Conservation (phyloP, 768 basidiomycete species). For the Kwoniella pini region DNA sequence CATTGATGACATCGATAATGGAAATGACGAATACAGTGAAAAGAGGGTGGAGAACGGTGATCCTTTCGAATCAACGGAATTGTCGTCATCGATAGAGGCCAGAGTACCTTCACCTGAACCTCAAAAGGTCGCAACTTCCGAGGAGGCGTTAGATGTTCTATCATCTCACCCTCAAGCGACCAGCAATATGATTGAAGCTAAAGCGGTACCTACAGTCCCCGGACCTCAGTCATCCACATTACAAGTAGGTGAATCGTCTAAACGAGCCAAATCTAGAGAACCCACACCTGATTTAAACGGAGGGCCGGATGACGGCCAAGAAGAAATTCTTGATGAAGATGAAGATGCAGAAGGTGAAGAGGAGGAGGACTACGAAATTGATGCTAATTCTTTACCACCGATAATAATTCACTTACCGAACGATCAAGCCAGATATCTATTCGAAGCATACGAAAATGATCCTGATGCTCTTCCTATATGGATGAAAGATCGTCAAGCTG, state of each 20-base stretch:
- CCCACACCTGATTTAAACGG: slow-evolving; percentile 11
- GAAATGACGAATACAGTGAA: slow-evolving; percentile 3
- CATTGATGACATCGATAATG: background rate
- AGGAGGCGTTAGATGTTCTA: slow-evolving; percentile 9
- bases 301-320: slow-evolving; percentile 55
- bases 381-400: slow-evolving; percentile 66
- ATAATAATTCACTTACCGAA: slow-evolving; percentile 65
- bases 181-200: background rate
- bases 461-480: slow-evolving; percentile 36
- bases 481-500: slow-evolving; percentile 39
- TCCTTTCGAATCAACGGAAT: background rate
- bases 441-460: slow-evolving; percentile 20
- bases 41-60: background rate
- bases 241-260: background rate
- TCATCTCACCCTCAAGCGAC: background rate
- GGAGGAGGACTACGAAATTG: slow-evolving; percentile 66
- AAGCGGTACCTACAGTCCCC: slow-evolving; percentile 5
- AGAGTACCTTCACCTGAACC: slow-evolving; percentile 4
- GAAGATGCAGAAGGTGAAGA: slow-evolving; percentile 70
- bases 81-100: background rate
- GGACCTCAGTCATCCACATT: slow-evolving; percentile 3
- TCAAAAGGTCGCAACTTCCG: slow-evolving; percentile 12
- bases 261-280: background rate
- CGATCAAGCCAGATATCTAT: slow-evolving; percentile 24
- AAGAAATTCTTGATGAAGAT: slow-evolving; percentile 69